A percentile compares a stretch with the other conserved stretches of the same genome.
Conservation (phyloP, 2,329 filamentous ascomycete genomes). For the Fusarium sp. region DNA sequence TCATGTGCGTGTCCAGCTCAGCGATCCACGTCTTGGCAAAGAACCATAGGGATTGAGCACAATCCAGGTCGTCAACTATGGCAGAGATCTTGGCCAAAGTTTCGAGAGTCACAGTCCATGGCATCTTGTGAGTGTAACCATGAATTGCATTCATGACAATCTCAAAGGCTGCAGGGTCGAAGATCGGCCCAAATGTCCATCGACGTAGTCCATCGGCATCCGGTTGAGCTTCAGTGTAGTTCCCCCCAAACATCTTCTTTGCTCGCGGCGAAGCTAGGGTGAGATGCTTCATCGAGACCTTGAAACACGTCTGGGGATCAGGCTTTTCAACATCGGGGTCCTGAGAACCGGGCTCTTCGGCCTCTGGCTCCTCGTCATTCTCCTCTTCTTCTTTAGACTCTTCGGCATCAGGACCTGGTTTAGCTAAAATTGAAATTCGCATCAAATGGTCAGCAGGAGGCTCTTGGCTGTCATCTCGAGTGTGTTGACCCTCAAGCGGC, state of each 20-base stretch:
- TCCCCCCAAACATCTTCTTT: not conserved
- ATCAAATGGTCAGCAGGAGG: not conserved
- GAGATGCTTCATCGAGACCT: constrained; percentile 16
- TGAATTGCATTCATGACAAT: constrained; percentile 3
- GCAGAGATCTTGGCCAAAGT: not conserved
- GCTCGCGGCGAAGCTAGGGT: not conserved
- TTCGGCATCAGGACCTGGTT: not conserved
- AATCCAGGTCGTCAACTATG: not conserved
- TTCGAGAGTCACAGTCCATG: not conserved
- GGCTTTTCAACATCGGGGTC: not conserved
- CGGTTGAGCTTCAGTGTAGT: not conserved
- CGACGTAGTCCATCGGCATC: not conserved
- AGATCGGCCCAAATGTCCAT: not conserved
- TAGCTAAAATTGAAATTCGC: not conserved
- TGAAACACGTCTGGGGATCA: not conserved
- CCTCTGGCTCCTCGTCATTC: not conserved
- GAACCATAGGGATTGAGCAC: not conserved
- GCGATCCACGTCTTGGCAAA: not conserved
- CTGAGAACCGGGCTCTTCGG: not conserved
- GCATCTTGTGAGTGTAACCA: not conserved
- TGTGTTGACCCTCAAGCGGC: not conserved
- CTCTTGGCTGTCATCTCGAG: not conserved
- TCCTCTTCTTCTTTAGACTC: not conserved
- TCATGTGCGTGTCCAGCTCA: rapidly evolving
- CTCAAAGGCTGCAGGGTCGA: not conserved